Conservation (phyloP, 192 early-diverging fungal genomes). For the Backusella circina region DNA sequence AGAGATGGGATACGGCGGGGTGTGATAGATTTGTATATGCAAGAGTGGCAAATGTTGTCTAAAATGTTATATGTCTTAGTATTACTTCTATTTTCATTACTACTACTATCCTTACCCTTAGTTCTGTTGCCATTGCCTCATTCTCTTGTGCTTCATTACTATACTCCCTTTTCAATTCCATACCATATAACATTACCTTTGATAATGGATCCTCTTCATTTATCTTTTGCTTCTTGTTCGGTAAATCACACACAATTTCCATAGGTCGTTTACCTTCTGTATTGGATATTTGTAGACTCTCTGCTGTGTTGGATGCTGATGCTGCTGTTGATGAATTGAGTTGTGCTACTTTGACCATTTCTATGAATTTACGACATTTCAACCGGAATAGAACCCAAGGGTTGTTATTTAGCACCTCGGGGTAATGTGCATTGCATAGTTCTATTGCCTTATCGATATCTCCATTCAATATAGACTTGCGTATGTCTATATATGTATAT, state of each 20-base stretch:
- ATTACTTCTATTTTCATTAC: not conserved
- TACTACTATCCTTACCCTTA: not conserved
- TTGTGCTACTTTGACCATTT: conserved; percentile 57
- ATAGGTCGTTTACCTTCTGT: not conserved
- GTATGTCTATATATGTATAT: conserved; percentile 32
- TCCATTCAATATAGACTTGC: conserved; percentile 58
- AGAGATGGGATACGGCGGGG: conserved; percentile 4
- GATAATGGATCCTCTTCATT: not conserved
- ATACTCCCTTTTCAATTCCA: conserved; percentile 47
- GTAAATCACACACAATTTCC: not conserved
- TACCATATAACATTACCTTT: conserved; percentile 45
- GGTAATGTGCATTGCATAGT: conserved; percentile 65
- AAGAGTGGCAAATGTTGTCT: conserved; percentile 6
- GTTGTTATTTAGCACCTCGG: conserved; percentile 58
- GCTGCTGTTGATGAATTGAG: not conserved
- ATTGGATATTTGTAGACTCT: conserved; percentile 4
- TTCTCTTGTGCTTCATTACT: not conserved
- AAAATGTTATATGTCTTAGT: not conserved
- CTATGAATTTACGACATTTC: conserved; percentile 82
- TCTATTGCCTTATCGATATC: conserved; percentile 72
- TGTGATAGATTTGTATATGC: not conserved
- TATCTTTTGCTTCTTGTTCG: not conserved
- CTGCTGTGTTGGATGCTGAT: not conserved
- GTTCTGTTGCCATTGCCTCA: not conserved
- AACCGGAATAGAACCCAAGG: conserved; percentile 72